These are phyloP conservation scores for Ceratocystis eucalypticola DNA, from an alignment of 2,329 filamentous ascomycete species.

Conservation along the genomic window DNA sequence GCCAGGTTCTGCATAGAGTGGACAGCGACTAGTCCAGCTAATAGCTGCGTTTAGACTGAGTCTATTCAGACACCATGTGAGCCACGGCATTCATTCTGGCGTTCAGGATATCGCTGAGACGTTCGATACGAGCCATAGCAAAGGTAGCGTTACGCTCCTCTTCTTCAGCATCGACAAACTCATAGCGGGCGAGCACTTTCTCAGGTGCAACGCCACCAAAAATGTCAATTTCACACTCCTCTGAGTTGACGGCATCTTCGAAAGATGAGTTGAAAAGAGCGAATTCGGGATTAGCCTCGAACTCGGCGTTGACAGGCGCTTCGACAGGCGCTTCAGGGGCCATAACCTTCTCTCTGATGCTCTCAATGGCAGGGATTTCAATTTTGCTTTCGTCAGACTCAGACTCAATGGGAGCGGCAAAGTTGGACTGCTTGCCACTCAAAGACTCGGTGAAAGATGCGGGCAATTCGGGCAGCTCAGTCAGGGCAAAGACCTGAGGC, in stretches of 20 bases:
- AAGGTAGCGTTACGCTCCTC: slow-evolving; percentile 33
- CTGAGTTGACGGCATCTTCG: slow-evolving; percentile 24
- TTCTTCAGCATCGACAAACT: slow-evolving; percentile 47
- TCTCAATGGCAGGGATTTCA: slow-evolving; percentile 41
- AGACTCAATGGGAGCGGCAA: slow-evolving; percentile 32
- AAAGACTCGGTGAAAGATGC: slow-evolving; percentile 47
- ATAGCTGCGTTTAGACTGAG: slow-evolving; percentile 6
- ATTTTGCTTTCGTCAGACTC: slow-evolving; percentile 42
- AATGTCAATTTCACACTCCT: slow-evolving; percentile 34
- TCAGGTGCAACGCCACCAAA: slow-evolving; percentile 46
- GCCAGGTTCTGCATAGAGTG: slow-evolving; percentile 9
- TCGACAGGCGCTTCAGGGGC: slow-evolving; percentile 24
- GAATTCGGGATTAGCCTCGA: slow-evolving; percentile 49
- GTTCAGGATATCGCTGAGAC: slow-evolving; percentile 29
- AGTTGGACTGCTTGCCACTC: slow-evolving; percentile 55
- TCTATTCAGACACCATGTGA: slow-evolving; percentile 10
- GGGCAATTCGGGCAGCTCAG: slow-evolving; percentile 55
- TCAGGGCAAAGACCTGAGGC: slow-evolving; percentile 59
- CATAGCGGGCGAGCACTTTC: slow-evolving; percentile 49
- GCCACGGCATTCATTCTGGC: slow-evolving; percentile 18
- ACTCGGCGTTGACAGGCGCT: slow-evolving; percentile 36
- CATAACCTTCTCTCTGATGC: slow-evolving; percentile 30
- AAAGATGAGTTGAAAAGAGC: slow-evolving; percentile 41
- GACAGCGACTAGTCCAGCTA: slow-evolving; percentile 19
- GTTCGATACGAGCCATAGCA: slow-evolving; percentile 38